Evolutionary conservation across 495 filamentous ascomycete species (phyloP), one percentile per base, ranked within the genome.

Genomic region (Aspergillus hancockii): DNA sequence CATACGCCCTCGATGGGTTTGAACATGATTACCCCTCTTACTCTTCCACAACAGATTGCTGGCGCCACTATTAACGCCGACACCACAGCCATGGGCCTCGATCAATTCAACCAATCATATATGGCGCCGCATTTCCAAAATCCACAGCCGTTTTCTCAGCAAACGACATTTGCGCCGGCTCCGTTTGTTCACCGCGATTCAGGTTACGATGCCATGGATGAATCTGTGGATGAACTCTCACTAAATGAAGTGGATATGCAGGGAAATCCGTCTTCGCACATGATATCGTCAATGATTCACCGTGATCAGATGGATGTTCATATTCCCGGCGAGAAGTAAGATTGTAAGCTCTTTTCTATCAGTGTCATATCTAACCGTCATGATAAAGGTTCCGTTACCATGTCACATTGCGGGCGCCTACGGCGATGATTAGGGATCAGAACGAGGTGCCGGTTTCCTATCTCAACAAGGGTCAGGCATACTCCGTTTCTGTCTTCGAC

Each of bases 381-480:
- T 54, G 40, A n/a, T 41, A 95, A n/a, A n/a, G 93, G 60, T 98
- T 98, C 68, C 91, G 95, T 22, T 99, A 90, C 72, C 87, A 91
- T 67, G 87, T 91, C 40, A 92, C 91, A 0, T 76, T 99, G 49
- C 93, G 96, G 69, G 94, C 93, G 1, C 91, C 92, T 14, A 97
- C 93, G 2, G 93, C 93, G n/a, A 98, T 97, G 93, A 86, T 96
- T 63, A 95, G 89, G 67, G 83, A 89, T 60, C 68, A 83, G 4
- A 87, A 91, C 49, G 94, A 97, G 67, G 93, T 97, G 43, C 94
- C 94, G 0, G 85, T 98, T 14, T 96, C 92, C 0, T 98, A 98
- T 69, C 84, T 98, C 14, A 98, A 98, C 71, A 98, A 98, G 73
- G 93, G 93, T 9, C 93, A 98, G 74, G 88, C 90, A 21, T 98